Evolutionary conservation across 208 protist species (phyloP), one percentile per base, ranked within the genome.

Genomic region (Leishmania gerbilli): DNA sequence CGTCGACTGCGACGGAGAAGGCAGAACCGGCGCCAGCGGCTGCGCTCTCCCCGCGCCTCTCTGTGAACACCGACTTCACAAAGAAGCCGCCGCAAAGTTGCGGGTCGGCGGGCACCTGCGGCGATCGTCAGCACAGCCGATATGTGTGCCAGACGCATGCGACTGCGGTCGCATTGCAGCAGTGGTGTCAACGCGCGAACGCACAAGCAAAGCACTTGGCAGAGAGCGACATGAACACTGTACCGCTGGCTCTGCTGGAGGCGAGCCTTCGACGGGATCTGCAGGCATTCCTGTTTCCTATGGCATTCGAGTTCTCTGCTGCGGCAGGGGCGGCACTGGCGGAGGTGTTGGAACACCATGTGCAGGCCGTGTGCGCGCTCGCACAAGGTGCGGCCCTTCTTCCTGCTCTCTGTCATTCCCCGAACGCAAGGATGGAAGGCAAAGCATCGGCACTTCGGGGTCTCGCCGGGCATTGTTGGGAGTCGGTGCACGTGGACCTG

Each of bases 311-410:
- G 1, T 85, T 82, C 45, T 85, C 77, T 42, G 49, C 76, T 5
- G 64, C 74, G 21, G 82, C 72, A 11, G 74, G 42, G 34, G 60
- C 82, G 8, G 65, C 64, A n/a, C 55, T 79, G 7, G 77, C 76
- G 77, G 74, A 45, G 3, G 74, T 85, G 72, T 24, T 76, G 9
- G 71, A 64, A 58, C 71, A 60, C 45, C 82, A 85, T 67, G 82
- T 79, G 55, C 72, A 71, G 72, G 82, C 82, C 8, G 82, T 85
- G 37, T 81, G 82, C 67, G n/a, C 53, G 31, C 71, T 85, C 31
- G 82, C 77, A 6, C 60, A 62, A 27, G 77, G 74, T 34, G n/a
- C 47, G 27, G 77, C 82, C 24, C 31, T 75, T 37, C 31, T 31
- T 19, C 24, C 62, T 11, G 9, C 37, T 27, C 27, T 31, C 37